Evolutionary conservation across 2,329 filamentous ascomycete species (phyloP).

Genomic region (Aciculosporium take): DNA sequence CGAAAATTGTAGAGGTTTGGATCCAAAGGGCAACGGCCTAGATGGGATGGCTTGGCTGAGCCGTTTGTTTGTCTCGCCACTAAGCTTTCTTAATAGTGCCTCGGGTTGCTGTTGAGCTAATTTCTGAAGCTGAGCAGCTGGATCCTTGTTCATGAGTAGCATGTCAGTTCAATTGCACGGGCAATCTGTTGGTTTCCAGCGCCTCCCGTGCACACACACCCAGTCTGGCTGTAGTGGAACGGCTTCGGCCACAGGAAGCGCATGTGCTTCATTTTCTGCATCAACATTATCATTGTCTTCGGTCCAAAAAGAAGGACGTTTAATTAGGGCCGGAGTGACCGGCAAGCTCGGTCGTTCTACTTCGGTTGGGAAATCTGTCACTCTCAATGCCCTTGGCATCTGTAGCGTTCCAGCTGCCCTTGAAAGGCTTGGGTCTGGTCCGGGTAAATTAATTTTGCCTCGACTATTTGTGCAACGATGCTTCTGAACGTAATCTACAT

Average conservation of each 20-base stretch:
- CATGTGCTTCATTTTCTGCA: constrained; percentile 35
- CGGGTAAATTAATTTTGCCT: neutral
- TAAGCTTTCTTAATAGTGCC: constrained; percentile 40
- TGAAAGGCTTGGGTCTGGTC: neutral
- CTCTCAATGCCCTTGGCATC: constrained; percentile 37
- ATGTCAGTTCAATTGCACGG: constrained; percentile 42
- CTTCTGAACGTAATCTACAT: constrained; percentile 64
- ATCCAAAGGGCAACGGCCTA: constrained; percentile 38
- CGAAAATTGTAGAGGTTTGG: constrained; percentile 24
- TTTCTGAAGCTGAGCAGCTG: constrained; percentile 53
- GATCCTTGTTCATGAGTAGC: constrained; percentile 45
- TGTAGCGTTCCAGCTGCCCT: neutral
- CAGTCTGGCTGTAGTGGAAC: constrained; percentile 82
- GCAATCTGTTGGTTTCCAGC: constrained; percentile 36
- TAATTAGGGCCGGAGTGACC: constrained; percentile 74
- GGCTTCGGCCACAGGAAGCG: constrained; percentile 62
- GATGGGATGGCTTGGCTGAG: constrained; percentile 31
- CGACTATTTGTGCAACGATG: constrained; percentile 28
- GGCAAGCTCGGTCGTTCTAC: constrained; percentile 75
- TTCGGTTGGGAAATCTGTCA: constrained; percentile 80
- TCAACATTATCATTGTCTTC: constrained; percentile 26
- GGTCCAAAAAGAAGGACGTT: constrained; percentile 51
- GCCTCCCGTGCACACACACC: constrained; percentile 61
- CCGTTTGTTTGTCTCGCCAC: constrained; percentile 15
- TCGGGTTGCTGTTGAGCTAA: constrained; percentile 53